Conservation (phyloP, 2,329 filamentous ascomycete genomes). For the Amphichorda felina region DNA sequence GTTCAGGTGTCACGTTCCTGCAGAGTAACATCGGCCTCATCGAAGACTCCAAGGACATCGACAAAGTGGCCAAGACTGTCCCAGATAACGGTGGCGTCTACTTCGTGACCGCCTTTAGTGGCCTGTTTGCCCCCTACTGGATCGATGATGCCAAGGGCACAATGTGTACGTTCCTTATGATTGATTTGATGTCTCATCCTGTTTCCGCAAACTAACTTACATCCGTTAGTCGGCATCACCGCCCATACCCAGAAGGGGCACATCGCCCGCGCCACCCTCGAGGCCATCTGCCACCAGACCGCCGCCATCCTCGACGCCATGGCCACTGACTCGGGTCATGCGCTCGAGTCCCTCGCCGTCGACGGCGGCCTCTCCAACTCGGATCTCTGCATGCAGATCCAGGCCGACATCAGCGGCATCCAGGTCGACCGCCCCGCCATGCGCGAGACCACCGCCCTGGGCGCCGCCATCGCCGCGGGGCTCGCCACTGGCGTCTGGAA, state of each 20-base stretch:
- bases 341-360: slow-evolving; percentile 58
- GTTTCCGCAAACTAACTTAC: not conserved
- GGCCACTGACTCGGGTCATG: slow-evolving; percentile 66
- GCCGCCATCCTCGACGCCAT: slow-evolving; percentile 73
- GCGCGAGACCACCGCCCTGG: slow-evolving; percentile 74
- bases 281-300: slow-evolving; percentile 75
- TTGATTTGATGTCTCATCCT: not conserved
- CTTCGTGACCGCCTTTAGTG: slow-evolving; percentile 71
- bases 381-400: slow-evolving; percentile 69
- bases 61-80: slow-evolving; percentile 32
- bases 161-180: slow-evolving; percentile 27
- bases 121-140: slow-evolving; percentile 76
- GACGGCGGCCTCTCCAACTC: slow-evolving; percentile 77
- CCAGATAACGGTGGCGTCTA: slow-evolving; percentile 64
- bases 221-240: slow-evolving; percentile 49
- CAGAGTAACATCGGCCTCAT: slow-evolving; percentile 47
- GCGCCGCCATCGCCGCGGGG: slow-evolving; percentile 73
- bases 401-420: slow-evolving; percentile 71
- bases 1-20: slow-evolving; percentile 62
- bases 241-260: slow-evolving; percentile 67
- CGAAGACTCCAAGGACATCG: slow-evolving; percentile 30
- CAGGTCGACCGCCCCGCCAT: slow-evolving; percentile 68
- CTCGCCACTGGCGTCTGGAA: slow-evolving; percentile 67
- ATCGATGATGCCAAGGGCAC: slow-evolving; percentile 74
- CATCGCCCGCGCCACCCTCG: slow-evolving; percentile 67